Evolutionary conservation across 768 basidiomycete species (phyloP).

Genomic region (Serpula lacrymans): DNA sequence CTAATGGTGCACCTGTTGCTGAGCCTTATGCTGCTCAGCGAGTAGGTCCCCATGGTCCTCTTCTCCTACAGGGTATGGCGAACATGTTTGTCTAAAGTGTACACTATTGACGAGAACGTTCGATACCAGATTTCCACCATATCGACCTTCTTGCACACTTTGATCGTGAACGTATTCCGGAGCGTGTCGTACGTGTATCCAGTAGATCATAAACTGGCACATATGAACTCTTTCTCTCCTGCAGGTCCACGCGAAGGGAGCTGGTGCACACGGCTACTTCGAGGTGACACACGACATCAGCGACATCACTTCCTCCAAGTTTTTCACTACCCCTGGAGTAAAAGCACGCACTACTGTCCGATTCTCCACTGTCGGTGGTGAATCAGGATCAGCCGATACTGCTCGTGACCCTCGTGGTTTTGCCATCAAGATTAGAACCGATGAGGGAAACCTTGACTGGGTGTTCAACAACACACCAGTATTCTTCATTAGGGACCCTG

Average conservation of each 20-base stretch:
- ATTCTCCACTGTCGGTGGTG: conserved; percentile 93
- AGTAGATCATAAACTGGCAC: not conserved
- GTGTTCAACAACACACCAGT: conserved; percentile 92
- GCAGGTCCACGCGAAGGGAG: conserved; percentile 89
- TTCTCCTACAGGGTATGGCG: conserved; percentile 76
- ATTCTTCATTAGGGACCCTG: conserved; percentile 84
- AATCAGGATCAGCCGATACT: conserved; percentile 85
- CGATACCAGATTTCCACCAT: conserved; percentile 75
- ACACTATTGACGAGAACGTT: conserved; percentile 13
- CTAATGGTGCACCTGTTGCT: conserved; percentile 72
- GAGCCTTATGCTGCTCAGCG: conserved; percentile 81
- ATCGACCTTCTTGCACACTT: conserved; percentile 91
- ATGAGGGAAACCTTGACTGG: conserved; percentile 90
- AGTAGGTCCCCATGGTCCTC: conserved; percentile 72
- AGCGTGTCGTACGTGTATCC: conserved; percentile 75
- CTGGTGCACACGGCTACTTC: conserved; percentile 92
- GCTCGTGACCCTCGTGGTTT: conserved; percentile 94
- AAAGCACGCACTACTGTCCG: conserved; percentile 74
- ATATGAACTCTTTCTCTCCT: conserved; percentile 25
- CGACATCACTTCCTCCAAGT: conserved; percentile 70
- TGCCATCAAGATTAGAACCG: conserved; percentile 83
- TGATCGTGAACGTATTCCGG: conserved; percentile 93
- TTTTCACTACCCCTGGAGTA: conserved; percentile 66
- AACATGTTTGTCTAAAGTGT: not conserved
- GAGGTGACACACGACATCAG: conserved; percentile 83